Conservation (phyloP, 805 yeast species). For the Ogataea siamensis region DNA sequence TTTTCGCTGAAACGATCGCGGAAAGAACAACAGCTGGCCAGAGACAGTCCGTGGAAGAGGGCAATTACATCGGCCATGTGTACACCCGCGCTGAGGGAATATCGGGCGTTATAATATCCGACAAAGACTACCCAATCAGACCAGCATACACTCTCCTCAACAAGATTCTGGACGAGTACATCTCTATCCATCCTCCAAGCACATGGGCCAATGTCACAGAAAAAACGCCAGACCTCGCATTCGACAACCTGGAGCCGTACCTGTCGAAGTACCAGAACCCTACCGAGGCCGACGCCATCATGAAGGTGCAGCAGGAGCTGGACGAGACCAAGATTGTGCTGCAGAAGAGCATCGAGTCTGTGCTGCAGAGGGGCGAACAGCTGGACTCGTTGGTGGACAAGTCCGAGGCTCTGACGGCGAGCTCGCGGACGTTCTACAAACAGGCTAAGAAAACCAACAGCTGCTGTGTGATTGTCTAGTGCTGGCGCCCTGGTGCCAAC, state of each 20-base stretch:
- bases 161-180: conserved; percentile 86
- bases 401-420: conserved; percentile 84
- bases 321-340: conserved; percentile 96
- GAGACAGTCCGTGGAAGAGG: conserved; percentile 93
- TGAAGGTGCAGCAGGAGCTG: conserved; percentile 96
- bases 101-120: conserved; percentile 88
- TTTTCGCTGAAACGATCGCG: conserved; percentile 87
- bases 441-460: conserved; percentile 95
- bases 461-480: conserved; percentile 79
- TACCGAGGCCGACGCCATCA: conserved; percentile 90
- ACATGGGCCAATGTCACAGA: conserved; percentile 62
- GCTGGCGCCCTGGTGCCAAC: too few relatives aligned
- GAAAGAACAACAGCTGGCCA: conserved; percentile 85
- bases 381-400: conserved; percentile 92
- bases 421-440: conserved; percentile 92
- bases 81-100: conserved; percentile 87
- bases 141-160: conserved; percentile 93
- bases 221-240: conserved; percentile 44
- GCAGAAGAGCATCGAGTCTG: conserved; percentile 93
- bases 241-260: conserved; percentile 64
- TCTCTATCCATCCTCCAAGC: conserved; percentile 71
- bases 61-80: conserved; percentile 86
- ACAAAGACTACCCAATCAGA: conserved; percentile 93
- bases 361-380: conserved; percentile 94
- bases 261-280: conserved; percentile 92